Conservation (phyloP, 768 basidiomycete genomes). For the Mycena metata region DNA sequence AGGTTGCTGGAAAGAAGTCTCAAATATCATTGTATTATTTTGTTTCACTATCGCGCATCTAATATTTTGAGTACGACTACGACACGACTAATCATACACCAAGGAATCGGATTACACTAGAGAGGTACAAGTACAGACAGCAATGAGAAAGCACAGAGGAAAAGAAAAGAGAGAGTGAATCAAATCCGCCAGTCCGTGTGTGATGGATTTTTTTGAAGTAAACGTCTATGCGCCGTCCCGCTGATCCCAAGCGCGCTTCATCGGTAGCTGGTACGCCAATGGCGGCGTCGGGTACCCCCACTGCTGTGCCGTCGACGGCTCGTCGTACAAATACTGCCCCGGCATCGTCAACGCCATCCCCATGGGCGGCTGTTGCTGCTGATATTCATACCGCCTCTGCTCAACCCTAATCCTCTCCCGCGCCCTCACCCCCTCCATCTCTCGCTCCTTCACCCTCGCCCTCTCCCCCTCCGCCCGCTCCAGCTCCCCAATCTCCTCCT, state of each 20-base stretch:
- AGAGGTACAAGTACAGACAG: slow-evolving; percentile 20
- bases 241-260: slow-evolving; percentile 34
- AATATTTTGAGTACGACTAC: background rate
- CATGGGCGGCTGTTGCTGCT: background rate
- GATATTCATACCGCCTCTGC: slow-evolving; percentile 8
- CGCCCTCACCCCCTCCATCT: slow-evolving; percentile 9
- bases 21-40: background rate
- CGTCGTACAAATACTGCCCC: slow-evolving; percentile 7
- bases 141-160: slow-evolving; percentile 4
- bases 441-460: slow-evolving; percentile 14
- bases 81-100: background rate
- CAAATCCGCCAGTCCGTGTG: slow-evolving; percentile 7
- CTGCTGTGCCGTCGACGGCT: background rate
- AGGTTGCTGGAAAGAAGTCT: background rate
- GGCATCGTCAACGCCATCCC: background rate
- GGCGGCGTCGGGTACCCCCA: slow-evolving; percentile 2
- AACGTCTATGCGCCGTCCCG: slow-evolving; percentile 5
- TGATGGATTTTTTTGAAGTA: background rate
- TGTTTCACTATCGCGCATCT: background rate
- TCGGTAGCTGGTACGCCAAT: slow-evolving; percentile 26
- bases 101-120: background rate
- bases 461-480: slow-evolving; percentile 42
- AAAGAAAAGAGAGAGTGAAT: too few relatives aligned
- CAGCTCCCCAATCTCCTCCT: slow-evolving; percentile 63
- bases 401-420: background rate